Conservation (phyloP, 768 basidiomycete genomes). For the Postia placenta region DNA sequence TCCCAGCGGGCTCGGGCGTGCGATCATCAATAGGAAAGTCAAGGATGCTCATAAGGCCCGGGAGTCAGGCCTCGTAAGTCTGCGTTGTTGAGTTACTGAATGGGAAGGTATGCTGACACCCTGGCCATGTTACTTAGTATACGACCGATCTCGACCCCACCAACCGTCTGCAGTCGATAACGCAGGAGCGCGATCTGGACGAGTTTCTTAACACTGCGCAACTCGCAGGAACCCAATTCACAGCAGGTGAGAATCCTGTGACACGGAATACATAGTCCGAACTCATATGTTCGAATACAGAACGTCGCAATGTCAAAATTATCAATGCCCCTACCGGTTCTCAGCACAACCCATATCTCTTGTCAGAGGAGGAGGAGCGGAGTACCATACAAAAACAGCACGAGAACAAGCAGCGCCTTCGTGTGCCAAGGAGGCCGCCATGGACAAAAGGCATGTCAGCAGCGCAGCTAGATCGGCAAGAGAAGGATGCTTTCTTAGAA, state of each 20-base stretch:
- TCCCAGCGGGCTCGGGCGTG: conserved; percentile 83
- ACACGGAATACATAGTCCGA: not conserved
- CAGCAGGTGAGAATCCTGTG: conserved; percentile 61
- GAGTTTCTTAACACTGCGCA: conserved; percentile 95
- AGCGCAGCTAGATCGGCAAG: conserved; percentile 78
- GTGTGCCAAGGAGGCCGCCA: conserved; percentile 83
- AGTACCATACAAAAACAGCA: conserved; percentile 67
- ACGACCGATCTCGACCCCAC: conserved; percentile 66
- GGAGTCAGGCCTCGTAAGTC: conserved; percentile 62
- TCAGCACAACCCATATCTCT: conserved; percentile 78
- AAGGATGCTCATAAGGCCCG: conserved; percentile 63
- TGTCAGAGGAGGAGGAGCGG: conserved; percentile 77
- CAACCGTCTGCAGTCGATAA: conserved; percentile 79
- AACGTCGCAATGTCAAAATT: conserved; percentile 76
- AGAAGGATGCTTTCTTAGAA: conserved; percentile 85
- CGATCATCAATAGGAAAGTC: conserved; percentile 88
- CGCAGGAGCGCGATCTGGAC: conserved; percentile 92
- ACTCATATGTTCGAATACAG: too few relatives aligned
- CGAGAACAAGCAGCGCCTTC: conserved; percentile 66
- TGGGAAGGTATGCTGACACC: not conserved
- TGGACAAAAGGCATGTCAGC: conserved; percentile 83
- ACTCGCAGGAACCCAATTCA: conserved; percentile 92
- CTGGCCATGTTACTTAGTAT: conserved; percentile 41
- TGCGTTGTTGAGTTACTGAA: not conserved
- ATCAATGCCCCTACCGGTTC: conserved; percentile 51